Evolutionary conservation across 1,139 yeast genomes (phyloP).

Genomic region (Debaryomycetaceae sp.): DNA sequence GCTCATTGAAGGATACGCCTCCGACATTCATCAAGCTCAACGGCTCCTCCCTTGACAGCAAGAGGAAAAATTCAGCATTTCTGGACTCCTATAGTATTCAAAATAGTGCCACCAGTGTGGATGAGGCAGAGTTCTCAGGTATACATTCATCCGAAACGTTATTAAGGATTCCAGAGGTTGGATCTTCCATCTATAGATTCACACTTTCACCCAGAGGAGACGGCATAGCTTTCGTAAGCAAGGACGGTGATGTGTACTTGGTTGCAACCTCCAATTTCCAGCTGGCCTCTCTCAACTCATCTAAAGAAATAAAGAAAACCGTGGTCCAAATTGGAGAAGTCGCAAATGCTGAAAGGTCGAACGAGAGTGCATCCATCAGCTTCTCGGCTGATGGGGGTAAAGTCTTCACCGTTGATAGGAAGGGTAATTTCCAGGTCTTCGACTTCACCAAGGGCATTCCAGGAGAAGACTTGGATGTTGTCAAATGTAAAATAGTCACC

Average conservation of each 20-base stretch:
- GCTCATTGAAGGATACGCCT: constrained; percentile 36
- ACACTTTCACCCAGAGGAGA: constrained; percentile 85
- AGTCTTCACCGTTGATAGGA: constrained; percentile 71
- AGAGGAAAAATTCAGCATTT: constrained; percentile 6
- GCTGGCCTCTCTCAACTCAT: constrained; percentile 25
- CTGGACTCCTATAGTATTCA: constrained; percentile 16
- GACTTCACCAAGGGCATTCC: constrained; percentile 89
- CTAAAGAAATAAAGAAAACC: constrained; percentile 35
- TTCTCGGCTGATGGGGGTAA: constrained; percentile 83
- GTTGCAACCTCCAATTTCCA: constrained; percentile 60
- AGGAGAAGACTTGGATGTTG: constrained; percentile 68
- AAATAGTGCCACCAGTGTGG: constrained; percentile 17
- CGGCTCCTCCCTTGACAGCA: constrained; percentile 32
- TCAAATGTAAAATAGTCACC: constrained; percentile 62
- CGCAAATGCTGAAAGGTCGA: constrained; percentile 62
- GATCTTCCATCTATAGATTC: constrained; percentile 68
- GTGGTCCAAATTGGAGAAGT: constrained; percentile 76
- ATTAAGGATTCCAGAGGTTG: constrained; percentile 70
- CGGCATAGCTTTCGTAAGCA: constrained; percentile 74
- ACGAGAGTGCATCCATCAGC: constrained; percentile 70
- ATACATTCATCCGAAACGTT: constrained; percentile 32
- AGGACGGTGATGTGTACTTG: constrained; percentile 71
- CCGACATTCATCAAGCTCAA: constrained; percentile 35
- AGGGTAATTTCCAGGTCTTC: constrained; percentile 71
- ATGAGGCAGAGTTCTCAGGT: constrained; percentile 16